Percentiles rank a stretch among this genome's conserved stretches.
Conservation (phyloP, 2,329 filamentous ascomycete genomes). For the Ophiocordyceps camponoti-saundersi region DNA sequence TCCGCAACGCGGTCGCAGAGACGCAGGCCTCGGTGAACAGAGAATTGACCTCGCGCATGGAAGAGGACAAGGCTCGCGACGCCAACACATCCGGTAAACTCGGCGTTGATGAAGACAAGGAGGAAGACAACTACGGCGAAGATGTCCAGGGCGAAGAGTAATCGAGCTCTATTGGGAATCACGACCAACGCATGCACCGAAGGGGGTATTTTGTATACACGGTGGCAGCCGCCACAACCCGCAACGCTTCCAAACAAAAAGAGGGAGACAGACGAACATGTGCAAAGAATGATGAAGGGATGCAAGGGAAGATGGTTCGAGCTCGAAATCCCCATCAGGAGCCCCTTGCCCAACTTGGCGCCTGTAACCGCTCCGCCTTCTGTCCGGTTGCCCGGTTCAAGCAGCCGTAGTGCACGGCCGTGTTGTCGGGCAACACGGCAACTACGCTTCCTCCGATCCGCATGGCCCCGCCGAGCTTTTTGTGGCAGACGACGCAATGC, state of each 20-base stretch:
- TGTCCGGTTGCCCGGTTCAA: conserved; percentile 31
- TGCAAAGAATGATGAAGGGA: not conserved
- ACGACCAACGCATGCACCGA: not conserved
- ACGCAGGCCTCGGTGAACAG: conserved; percentile 54
- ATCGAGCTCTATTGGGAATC: not conserved
- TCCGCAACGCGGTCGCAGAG: conserved; percentile 37
- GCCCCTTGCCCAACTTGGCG: conserved; percentile 20
- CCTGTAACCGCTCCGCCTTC: conserved; percentile 15
- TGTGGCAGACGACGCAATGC: conserved; percentile 84
- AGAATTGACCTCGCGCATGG: conserved; percentile 59
- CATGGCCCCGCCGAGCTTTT: conserved; percentile 72
- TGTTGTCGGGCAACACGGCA: conserved; percentile 71
- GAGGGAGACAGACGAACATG: not conserved
- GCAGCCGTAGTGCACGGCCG: conserved; percentile 70
- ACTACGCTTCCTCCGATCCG: conserved; percentile 81
- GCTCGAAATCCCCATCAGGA: conserved; percentile 7
- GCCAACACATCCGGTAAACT: conserved; percentile 9
- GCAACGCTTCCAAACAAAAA: not conserved
- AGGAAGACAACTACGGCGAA: conserved; percentile 74
- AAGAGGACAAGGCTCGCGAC: conserved; percentile 44
- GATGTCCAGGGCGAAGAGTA: conserved; percentile 44
- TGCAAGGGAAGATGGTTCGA: not conserved
- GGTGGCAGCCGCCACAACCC: not conserved
- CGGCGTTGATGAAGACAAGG: conserved; percentile 33
- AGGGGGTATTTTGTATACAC: not conserved